Base-by-base conservation (phyloP, 2,329 filamentous ascomycete genomes). In the Simplicillium sp. region DNA sequence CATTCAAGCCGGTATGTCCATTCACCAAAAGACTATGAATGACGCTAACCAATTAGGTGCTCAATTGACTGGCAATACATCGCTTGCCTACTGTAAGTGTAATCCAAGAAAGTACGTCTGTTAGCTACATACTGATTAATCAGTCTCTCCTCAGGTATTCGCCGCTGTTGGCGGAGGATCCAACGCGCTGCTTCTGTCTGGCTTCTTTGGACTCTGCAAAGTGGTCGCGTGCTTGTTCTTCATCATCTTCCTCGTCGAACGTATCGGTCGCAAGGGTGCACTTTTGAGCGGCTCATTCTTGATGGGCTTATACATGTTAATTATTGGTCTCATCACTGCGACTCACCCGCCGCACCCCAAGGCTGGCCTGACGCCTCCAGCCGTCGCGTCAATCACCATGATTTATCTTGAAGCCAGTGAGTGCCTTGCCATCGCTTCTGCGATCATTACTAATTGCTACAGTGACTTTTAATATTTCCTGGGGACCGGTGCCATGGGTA, bases 241-340 rank as follows among this genome's bases (percentile, higher is more conserved):
- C 50, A 58, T 70, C 9, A 49, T 71, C 12, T 70, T 71, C 46
- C 55, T 73, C 13, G 61, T 73, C 29, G 71, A 74, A 46, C 59
- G 64, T 4, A 56, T 74, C 18, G 70, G 70, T 3, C 67, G 71
- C 28, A 59, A 65, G 11, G 59, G 62, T 11, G 67, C 68, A 0
- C 65, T 75, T n/a, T 59, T 75, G 20, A 56, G 53, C 3, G 71
- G 70, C 1, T 64, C 70, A 0, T 61, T 65, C 35, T 60, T 67
- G 32, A 74, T 75, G 70, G 68, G 66, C 28, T 54, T 55, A 1
- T 72, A 68, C 50, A 73, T 74, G 69, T 64, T 74, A 38, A 68
- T 73, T 38, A 66, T 73, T 32, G 64, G 66, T 11, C 57, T 62
- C n/a, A 58, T 73, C n/a, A 61, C 69, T 13, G 61, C 61, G 17